Evolutionary conservation across 1,284 basidiomycete genomes (phyloP), one percentile per base, ranked within the genome.

Genomic region (Boletus sp.): DNA sequence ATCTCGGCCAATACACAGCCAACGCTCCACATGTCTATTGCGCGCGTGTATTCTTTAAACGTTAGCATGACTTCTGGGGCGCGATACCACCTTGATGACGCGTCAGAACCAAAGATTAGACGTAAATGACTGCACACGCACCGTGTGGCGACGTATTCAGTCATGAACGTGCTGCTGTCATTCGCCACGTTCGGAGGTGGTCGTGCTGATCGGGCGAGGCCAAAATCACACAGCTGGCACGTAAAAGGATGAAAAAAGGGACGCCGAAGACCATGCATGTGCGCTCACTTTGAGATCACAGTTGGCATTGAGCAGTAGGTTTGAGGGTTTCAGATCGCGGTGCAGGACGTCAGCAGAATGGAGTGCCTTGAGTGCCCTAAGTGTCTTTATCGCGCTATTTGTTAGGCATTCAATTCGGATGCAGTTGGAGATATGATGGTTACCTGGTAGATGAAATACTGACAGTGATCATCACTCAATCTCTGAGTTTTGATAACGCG

Each of bases 51-150:
- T 77, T 95, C 90, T 73, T 95, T 95, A 80, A 95, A 96, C 0
- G 94, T 95, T 46, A 97, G 83, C 95, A 97, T 97, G 64, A 97
- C 93, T 76, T 97, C 94, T 0, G 95, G 94, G 0, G 94, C 95
- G 31, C 94, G 88, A 72, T 97, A 97, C 95, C 94, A 97, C 73
- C 94, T 89, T 64, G 28, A 51, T 54, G 44, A 28, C 55, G 54
- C 53, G 53, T 65, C 38, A 57, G 58, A n/a, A 54, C 30, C 33
- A 14, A 30, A 38, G 47, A 38, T n/a, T 17, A 4, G 9, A 31
- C 6, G 23, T 27, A 44, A 28, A 30, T 9, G 40, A 23, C 25
- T 23, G 43, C 28, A 4, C n/a, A 61, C 78, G 52, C 62, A 89
- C 85, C 89, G 82, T 28, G 95, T 95, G 9, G 94, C 93, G 38